A percentile compares a stretch with the other conserved stretches of the same genome.
Conservation (phyloP, 2,329 filamentous ascomycete species). For the Aspergillus chevalieri region DNA sequence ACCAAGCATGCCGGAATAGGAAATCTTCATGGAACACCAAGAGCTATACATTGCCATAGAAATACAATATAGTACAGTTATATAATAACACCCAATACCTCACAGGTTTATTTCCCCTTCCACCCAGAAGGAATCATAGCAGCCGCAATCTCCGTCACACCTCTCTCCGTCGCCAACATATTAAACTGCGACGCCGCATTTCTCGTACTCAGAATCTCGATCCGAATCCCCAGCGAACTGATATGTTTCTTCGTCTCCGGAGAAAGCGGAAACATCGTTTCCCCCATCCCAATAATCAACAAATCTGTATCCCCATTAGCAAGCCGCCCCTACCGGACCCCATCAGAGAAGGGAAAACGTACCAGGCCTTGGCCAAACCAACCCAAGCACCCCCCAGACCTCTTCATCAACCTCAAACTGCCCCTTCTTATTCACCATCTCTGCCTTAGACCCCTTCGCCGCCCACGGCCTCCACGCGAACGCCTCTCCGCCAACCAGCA, state of each 20-base stretch:
- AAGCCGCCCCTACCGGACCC: not conserved
- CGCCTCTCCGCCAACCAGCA: conserved; percentile 80
- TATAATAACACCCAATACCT: conserved; percentile 1
- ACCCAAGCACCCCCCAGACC: conserved; percentile 67
- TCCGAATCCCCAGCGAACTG: conserved; percentile 69
- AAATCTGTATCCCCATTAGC: conserved; percentile 11
- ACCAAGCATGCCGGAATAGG: not conserved
- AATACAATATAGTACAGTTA: not conserved
- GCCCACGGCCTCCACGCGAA: conserved; percentile 84
- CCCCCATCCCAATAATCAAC: conserved; percentile 79
- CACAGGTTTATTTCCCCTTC: conserved; percentile 42
- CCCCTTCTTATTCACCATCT: conserved; percentile 66
- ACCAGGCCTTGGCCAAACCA: conserved; percentile 88
- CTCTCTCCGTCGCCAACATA: conserved; percentile 85
- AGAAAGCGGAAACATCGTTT: conserved; percentile 67
- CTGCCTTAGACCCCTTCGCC: conserved; percentile 32
- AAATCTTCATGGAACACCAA: not conserved
- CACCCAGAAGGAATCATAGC: conserved; percentile 83
- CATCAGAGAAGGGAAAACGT: conserved; percentile 28
- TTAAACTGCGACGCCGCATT: conserved; percentile 96
- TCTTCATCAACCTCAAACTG: conserved; percentile 70
- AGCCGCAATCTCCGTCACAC: conserved; percentile 76
- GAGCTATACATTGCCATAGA: not conserved
- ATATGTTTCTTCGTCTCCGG: conserved; percentile 67
- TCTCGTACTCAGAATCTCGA: conserved; percentile 85